Conservation (phyloP, 495 filamentous ascomycete species). For the Amorphotheca resinae region DNA sequence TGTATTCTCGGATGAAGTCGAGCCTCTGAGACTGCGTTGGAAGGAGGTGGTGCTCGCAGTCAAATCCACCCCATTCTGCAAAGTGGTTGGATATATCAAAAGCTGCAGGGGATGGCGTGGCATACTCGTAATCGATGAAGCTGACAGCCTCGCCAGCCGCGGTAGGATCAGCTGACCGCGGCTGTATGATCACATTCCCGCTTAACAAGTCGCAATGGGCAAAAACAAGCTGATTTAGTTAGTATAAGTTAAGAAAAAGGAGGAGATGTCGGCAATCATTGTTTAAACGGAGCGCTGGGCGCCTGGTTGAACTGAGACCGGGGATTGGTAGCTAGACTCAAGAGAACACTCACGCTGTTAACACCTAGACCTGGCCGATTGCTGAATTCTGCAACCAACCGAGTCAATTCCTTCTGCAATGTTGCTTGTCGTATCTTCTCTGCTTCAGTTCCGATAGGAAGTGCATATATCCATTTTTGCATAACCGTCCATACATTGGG, state of each 20-base stretch:
- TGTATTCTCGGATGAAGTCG: slow-evolving; percentile 75
- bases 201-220: slow-evolving; percentile 90
- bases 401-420: slow-evolving; percentile 64
- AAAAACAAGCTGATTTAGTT: slow-evolving; percentile 57
- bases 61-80: slow-evolving; percentile 94
- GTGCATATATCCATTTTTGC: slow-evolving; percentile 86
- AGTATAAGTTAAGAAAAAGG: neutral
- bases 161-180: slow-evolving; percentile 26
- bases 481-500: slow-evolving; percentile 88
- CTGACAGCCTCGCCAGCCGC: slow-evolving; percentile 35
- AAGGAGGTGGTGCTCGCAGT: slow-evolving; percentile 78
- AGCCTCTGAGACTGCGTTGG: slow-evolving; percentile 68
- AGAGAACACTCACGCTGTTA: slow-evolving; percentile 47
- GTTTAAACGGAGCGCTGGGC: neutral
- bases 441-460: slow-evolving; percentile 56
- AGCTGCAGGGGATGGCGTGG: slow-evolving; percentile 85
- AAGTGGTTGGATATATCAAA: slow-evolving; percentile 99
- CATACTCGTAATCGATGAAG: slow-evolving; percentile 98
- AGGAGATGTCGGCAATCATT: neutral
- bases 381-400: slow-evolving; percentile 54
- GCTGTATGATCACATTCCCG: slow-evolving; percentile 88
- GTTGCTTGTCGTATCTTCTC: slow-evolving; percentile 50
- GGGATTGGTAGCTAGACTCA: neutral
- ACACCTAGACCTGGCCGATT: slow-evolving; percentile 59
- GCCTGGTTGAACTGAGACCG: neutral